A percentile compares a stretch with the other conserved stretches of the same genome.
These are phyloP conservation scores for Stephania yunnanensis DNA, from an alignment of 164 flowering plant species.

Conservation along the genomic window DNA sequence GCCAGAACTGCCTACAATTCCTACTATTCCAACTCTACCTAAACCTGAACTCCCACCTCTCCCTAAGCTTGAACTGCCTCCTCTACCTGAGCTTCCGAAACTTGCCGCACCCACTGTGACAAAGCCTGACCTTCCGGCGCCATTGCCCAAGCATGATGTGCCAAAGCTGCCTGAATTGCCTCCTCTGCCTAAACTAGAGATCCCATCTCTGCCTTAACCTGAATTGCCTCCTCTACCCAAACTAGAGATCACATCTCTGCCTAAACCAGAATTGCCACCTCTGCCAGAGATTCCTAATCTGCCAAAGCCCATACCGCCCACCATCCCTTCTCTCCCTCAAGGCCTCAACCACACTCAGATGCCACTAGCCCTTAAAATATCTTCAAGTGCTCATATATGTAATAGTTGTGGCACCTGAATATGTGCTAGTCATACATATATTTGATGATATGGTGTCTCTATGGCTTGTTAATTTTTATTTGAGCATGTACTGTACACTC, in stretches of 20 bases:
- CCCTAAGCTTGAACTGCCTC: constrained; percentile 23
- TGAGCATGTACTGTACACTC: too few species aligned
- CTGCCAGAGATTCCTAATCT: constrained; percentile 6
- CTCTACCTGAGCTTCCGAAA: constrained; percentile 18
- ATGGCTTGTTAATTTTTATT: too few species aligned
- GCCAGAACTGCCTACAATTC: background rate
- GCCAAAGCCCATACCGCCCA: background rate
- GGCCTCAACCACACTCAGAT: too few species aligned
- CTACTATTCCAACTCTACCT: constrained; percentile 5
- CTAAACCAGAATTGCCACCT: constrained; percentile 12
- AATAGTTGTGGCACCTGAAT: too few species aligned
- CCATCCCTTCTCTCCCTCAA: background rate
- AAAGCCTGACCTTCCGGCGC: constrained; percentile 14
- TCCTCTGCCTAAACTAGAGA: constrained; percentile 7
- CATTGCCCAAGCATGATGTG: background rate
- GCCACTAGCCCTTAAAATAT: background rate
- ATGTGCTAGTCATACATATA: too few species aligned
- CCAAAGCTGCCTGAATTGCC: constrained; percentile 10
- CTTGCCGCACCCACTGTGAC: constrained; percentile 7
- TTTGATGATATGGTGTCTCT: too few species aligned
- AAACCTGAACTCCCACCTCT: constrained; percentile 12
- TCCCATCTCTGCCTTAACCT: constrained; percentile 11
- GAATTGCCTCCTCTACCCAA: constrained; percentile 18
- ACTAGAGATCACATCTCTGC: constrained; percentile 12
- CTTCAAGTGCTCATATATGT: too few species aligned